Conservation (phyloP, 306 rosid species). For the Rubus idaeus region DNA sequence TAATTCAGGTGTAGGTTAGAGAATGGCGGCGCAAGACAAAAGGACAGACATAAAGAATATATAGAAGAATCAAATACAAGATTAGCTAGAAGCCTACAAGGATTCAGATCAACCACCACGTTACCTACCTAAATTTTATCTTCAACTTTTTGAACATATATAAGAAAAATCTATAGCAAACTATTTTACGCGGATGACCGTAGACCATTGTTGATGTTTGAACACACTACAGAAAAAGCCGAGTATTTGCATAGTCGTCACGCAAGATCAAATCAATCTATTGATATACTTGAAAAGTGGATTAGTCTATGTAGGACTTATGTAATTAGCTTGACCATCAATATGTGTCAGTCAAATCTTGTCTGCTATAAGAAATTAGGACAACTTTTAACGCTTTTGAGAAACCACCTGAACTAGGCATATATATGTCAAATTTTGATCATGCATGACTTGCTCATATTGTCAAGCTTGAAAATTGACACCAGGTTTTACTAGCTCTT, state of each 20-base stretch:
- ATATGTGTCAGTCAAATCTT: constrained; percentile 6
- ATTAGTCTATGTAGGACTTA: neutral
- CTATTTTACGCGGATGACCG: neutral
- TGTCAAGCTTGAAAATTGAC: neutral
- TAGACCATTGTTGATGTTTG: neutral
- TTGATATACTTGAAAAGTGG: neutral
- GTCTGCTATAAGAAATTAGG: neutral
- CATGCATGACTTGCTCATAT: neutral
- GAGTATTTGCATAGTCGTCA: constrained; percentile 4
- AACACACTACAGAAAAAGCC: neutral
- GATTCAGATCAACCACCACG: constrained; percentile 21
- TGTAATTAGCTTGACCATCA: neutral
- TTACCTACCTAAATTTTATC: constrained; percentile 5
- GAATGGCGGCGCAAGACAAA: constrained; percentile 57
- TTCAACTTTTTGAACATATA: neutral
- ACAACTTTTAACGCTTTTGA: neutral
- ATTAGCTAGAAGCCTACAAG: constrained; percentile 23
- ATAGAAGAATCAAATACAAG: neutral
- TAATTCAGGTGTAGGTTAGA: constrained; percentile 13
- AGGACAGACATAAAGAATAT: constrained; percentile 16
- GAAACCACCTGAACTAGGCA: constrained; percentile 17
- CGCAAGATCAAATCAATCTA: neutral
- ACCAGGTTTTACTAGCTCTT: neutral
- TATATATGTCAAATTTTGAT: neutral
- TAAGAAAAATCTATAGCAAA: neutral